Conservation (phyloP, 257 asterid genomes). For the Lycium ferocissimum region DNA sequence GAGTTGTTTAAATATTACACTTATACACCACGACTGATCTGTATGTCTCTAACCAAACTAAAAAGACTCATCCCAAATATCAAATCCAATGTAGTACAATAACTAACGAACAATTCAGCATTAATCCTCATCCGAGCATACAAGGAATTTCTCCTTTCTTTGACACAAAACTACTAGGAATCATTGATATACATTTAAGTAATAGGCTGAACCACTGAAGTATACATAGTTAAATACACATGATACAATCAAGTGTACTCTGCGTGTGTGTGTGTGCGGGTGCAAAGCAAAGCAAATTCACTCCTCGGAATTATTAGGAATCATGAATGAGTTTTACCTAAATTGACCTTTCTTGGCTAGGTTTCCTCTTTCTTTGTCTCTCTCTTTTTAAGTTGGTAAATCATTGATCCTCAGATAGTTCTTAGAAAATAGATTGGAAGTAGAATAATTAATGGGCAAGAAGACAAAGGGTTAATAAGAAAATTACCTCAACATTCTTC, state of each 20-base stretch:
- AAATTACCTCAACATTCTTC: slow-evolving; percentile 84
- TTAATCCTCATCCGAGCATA: not conserved
- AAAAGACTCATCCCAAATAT: not conserved
- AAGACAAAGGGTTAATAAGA: not conserved
- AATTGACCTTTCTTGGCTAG: not conserved
- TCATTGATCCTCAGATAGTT: not conserved
- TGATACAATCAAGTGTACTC: not conserved
- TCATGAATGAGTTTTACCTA: not conserved
- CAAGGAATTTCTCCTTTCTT: not conserved
- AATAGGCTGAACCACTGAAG: not conserved
- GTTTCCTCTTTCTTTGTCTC: not conserved
- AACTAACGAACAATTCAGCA: not conserved
- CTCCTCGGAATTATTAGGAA: not conserved
- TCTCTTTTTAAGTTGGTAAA: not conserved
- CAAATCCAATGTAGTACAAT: not conserved
- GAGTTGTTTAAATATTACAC: not conserved
- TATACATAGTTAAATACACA: not conserved
- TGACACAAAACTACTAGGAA: not conserved
- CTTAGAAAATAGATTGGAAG: not conserved
- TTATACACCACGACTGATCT: not conserved
- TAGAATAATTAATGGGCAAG: not conserved
- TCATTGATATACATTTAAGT: not conserved
- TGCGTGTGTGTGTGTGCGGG: no score
- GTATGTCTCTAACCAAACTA: not conserved
- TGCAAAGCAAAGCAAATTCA: not conserved